Base-by-base conservation (phyloP, 2,329 filamentous ascomycete species). In the Apiospora aurea region DNA sequence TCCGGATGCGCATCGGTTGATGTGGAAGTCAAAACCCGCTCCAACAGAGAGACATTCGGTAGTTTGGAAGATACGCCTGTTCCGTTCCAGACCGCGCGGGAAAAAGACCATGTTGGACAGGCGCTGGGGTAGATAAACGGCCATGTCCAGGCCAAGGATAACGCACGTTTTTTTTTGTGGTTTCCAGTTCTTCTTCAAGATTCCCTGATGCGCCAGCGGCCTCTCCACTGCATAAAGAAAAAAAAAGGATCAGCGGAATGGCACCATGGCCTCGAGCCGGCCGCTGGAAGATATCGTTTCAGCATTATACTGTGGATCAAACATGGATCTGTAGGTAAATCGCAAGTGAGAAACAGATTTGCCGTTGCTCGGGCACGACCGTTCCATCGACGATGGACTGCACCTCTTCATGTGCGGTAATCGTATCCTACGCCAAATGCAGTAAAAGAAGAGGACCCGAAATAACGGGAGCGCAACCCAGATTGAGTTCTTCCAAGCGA, bases 211-310 rank as follows among this genome's bases (percentile, higher is more conserved):
- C 57, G 34, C 38, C 53, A 61, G 29, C 16, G 38, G 53, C 2
- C 34, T 61, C 53, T 10, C 53, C 53, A 38, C 29, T 21, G 57
- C 57, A 41, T 13, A 41, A 41, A n/a, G 34, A 43, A 21, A 21
- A 21, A 21, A 10, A n/a, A n/a, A 64, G 34, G 57, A 64, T 64
- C 57, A 64, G 21, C 57, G 34, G 34, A 24, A 64, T 64, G 57
- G 53, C 57, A n/a, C 29, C 41, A 14, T 64, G 57, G 16, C 18
- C 29, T 24, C 21, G 29, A 21, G 57, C 34, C 57, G 57, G 53
- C 53, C 34, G 29, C 38, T 64, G 53, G 34, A 41, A 64, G 34
- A 64, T 64, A 10, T 41, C 57, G 57, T 64, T 64, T 64, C 57
- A 64, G 10, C 57, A 41, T 34, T 24, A 64, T 21, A 64, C 11